Base-by-base conservation (phyloP, 352 stramenopile genomes). In the Pythium oligandrum region DNA sequence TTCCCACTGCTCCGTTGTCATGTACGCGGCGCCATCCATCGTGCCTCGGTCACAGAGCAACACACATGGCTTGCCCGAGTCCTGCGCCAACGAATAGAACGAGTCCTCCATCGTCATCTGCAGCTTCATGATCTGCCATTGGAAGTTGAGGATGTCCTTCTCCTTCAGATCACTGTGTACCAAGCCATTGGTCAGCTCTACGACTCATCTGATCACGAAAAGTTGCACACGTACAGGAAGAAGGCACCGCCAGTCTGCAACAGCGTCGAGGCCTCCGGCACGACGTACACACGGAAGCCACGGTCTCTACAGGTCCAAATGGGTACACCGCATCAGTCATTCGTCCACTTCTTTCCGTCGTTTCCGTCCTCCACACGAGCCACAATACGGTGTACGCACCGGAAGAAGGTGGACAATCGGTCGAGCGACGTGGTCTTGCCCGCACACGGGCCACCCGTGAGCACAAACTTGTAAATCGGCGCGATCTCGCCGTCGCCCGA, bases 1-100 rank as follows among this genome's bases (percentile, higher is more conserved):
- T 53, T 96, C 74, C 90, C 96, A 98, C 61, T 93, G 73, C 57
- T 97, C 78, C 6, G 69, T 46, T 4, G 70, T 78, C 71, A 99
- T 94, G 74, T 98, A 98, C 4, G 94, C 95, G 44, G 89, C 84
- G 52, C 94, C 94, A 70, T 99, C 95, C 92, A 98, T 98, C 6
- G 93, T 73, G 42, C 96, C 96, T 42, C 96, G 79, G 72, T 99
- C 96, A 62, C 93, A 99, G 7, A 99, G 66, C 6, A 99, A 78
- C 4, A 98, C 94, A 38, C 81, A 93, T 1, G 80, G 80, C 61
- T 87, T 85, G 48, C 77, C 78, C 48, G 74, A 89, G 63, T 91
- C 81, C 57, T 88, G 74, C 37, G 81, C 83, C 42, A 93, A 68
- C 8, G 81, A 90, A 58, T 88, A 85, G 64, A 93, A 93, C 33